Percentiles rank a stretch among this genome's conserved stretches.
Conservation (phyloP, 1,284 basidiomycete species). For the Boletellus deceptivus region DNA sequence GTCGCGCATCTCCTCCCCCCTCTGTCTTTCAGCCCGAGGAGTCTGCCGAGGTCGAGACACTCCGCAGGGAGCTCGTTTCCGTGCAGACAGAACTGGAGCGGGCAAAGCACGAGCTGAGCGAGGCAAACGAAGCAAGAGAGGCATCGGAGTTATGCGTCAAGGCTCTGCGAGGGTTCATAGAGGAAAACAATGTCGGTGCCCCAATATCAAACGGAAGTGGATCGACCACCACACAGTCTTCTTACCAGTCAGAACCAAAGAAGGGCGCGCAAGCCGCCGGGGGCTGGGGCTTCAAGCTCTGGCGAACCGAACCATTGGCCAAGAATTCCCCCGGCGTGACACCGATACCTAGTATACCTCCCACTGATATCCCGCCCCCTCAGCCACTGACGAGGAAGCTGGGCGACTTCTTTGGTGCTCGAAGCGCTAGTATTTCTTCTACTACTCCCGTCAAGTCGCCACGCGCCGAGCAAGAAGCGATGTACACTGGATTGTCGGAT, state of each 20-base stretch:
- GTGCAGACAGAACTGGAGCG: slow-evolving; percentile 62
- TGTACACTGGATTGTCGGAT: slow-evolving; percentile 50
- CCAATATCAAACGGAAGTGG: slow-evolving; percentile 22
- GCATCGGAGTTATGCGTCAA: slow-evolving; percentile 86
- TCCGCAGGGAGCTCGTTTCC: slow-evolving; percentile 61
- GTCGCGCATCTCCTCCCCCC: slow-evolving; percentile 43
- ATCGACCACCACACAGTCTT: slow-evolving; percentile 6
- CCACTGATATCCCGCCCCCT: slow-evolving; percentile 28
- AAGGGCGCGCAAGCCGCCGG: slow-evolving; percentile 28
- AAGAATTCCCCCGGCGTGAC: slow-evolving; percentile 24
- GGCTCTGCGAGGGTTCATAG: slow-evolving; percentile 83
- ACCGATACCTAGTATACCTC: slow-evolving; percentile 35
- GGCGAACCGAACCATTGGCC: slow-evolving; percentile 46
- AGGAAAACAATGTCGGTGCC: slow-evolving; percentile 61
- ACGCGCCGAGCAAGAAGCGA: slow-evolving; percentile 39
- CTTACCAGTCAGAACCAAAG: slow-evolving; percentile 43
- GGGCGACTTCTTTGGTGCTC: slow-evolving; percentile 64
- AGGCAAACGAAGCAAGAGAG: slow-evolving; percentile 79
- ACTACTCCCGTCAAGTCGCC: slow-evolving; percentile 30
- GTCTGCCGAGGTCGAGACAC: slow-evolving; percentile 46
- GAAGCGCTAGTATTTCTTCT: slow-evolving; percentile 50
- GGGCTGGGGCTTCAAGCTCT: slow-evolving; percentile 65
- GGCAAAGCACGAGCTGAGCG: slow-evolving; percentile 63
- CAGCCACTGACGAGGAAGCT: slow-evolving; percentile 56
- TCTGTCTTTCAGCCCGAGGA: slow-evolving; percentile 35